Conservation (phyloP, 176 grass and related monocot genomes). For the barley (Hordeum vulgare) region MorexV3_pseudomolecules_assembly NC_058520.1:161331358-161331857, state of each 20-base stretch:
- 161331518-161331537: background rate
- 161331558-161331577: background rate
- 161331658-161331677: constrained; percentile 66
- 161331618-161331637: constrained; percentile 48
- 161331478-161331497: background rate
- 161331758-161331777: too few species aligned
- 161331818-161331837: too few species aligned
- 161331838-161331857: too few species aligned
- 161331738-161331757: too few species aligned
- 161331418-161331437: constrained; percentile 61
- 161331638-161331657: constrained; percentile 81
- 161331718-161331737: too few species aligned
- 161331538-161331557: background rate
- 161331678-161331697: constrained; percentile 78
- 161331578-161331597: constrained; percentile 46
- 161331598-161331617: constrained; percentile 27
- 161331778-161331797: too few species aligned
- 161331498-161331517: too few species aligned
- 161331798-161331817: too few species aligned
- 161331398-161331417: constrained; percentile 54
- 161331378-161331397: constrained; percentile 49
- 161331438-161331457: constrained; percentile 16
- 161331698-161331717: too few species aligned
- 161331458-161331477: constrained; percentile 11
- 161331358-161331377: constrained; percentile 41